Evolutionary conservation across 345 rosid genomes (phyloP).

Genomic region (Capsella bursapastoris): DNA sequence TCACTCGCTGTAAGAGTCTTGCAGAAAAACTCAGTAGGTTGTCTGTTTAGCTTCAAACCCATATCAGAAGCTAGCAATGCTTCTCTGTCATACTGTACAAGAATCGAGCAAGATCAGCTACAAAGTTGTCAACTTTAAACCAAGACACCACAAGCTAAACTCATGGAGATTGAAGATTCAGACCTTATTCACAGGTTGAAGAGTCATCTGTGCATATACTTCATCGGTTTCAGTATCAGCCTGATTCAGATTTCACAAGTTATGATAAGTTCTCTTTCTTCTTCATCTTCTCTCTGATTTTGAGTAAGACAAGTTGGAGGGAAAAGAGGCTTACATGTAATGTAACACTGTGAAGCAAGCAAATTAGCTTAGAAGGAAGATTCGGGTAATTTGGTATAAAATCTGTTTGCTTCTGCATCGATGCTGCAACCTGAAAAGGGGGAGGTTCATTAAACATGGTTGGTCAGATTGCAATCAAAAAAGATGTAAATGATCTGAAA

Average conservation of each 20-base stretch:
- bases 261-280: constrained; percentile 23
- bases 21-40: constrained; percentile 94
- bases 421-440: constrained; percentile 79
- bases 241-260: constrained; percentile 53
- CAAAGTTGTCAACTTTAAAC: neutral
- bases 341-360: constrained; percentile 81
- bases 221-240: constrained; percentile 97
- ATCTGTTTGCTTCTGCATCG: constrained; percentile 82
- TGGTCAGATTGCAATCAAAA: neutral
- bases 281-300: neutral
- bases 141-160: constrained; percentile 1
- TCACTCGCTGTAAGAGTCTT: constrained; percentile 97
- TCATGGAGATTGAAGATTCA: constrained; percentile 33
- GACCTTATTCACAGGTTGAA: constrained; percentile 67
- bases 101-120: constrained; percentile 6
- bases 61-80: constrained; percentile 83
- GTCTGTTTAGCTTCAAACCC: constrained; percentile 77
- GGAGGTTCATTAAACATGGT: neutral
- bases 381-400: constrained; percentile 87
- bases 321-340: constrained; percentile 62
- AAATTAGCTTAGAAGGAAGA: constrained; percentile 85
- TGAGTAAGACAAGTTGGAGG: constrained; percentile 5
- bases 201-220: constrained; percentile 98
- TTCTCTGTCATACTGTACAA: constrained; percentile 79
- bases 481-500: neutral